phyloP scores from a whole-genome alignment of 2,329 filamentous ascomycete genomes.

The Beauveria sp. region DNA sequence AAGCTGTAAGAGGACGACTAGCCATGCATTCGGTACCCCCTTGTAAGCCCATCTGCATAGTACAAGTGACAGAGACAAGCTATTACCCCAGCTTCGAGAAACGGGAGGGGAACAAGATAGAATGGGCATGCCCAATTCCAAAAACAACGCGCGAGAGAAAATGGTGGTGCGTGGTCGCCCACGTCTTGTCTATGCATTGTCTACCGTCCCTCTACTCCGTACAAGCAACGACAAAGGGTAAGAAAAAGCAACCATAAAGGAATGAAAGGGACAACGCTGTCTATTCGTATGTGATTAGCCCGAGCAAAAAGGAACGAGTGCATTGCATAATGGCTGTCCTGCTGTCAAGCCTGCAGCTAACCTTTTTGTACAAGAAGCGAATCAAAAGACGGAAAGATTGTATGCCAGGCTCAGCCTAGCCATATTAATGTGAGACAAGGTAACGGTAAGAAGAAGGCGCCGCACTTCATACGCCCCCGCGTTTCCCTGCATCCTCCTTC shows the following conservation, averaged over 20 bases:
- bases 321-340: neutral
- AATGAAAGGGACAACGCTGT: neutral
- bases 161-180: neutral
- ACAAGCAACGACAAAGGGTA: neutral
- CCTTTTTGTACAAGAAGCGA: neutral
- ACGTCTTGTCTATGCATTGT: neutral
- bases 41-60: neutral
- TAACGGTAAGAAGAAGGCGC: neutral
- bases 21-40: no score
- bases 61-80: neutral
- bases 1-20: no score
- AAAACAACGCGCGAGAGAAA: neutral
- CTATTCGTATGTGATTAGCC: neutral
- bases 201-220: neutral
- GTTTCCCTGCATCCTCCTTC: neutral
- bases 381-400: neutral
- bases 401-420: neutral
- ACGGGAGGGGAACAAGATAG: neutral
- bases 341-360: neutral
- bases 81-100: neutral
- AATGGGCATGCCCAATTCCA: neutral
- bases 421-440: constrained; percentile 2
- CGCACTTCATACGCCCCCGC: neutral
- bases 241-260: neutral
- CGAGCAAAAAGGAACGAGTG: neutral